Conservation (phyloP, 2,329 filamentous ascomycete species). For the Fusarium concolor region DNA sequence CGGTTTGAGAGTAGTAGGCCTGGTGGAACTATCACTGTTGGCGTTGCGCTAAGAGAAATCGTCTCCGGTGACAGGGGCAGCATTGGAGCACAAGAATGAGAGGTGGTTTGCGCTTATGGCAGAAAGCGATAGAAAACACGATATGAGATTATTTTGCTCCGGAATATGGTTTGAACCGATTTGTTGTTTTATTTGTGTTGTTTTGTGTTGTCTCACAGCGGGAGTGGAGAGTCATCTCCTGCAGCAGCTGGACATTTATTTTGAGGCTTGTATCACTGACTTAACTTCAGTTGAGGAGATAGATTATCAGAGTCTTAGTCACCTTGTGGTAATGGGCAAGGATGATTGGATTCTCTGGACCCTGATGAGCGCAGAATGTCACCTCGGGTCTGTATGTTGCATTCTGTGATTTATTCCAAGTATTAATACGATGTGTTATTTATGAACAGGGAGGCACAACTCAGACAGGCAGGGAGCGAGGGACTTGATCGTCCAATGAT, state of each 20-base stretch:
- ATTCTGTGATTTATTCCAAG: background rate
- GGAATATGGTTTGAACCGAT: slow-evolving; percentile 17
- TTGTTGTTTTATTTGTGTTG: background rate
- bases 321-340: slow-evolving; percentile 15
- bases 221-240: slow-evolving; percentile 1
- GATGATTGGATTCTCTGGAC: slow-evolving; percentile 9
- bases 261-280: slow-evolving; percentile 20
- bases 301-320: background rate
- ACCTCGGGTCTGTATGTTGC: slow-evolving; percentile 9
- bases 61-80: slow-evolving; percentile 20
- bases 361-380: background rate
- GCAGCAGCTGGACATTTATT: background rate
- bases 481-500: background rate
- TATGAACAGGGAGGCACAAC: slow-evolving; percentile 15
- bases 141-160: slow-evolving; percentile 11
- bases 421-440: background rate
- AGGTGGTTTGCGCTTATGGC: slow-evolving; percentile 6
- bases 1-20: slow-evolving; percentile 24
- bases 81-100: background rate
- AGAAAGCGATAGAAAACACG: background rate
- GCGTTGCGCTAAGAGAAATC: slow-evolving; percentile 27
- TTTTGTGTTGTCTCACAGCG: slow-evolving; percentile 27
- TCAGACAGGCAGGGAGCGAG: background rate
- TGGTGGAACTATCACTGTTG: slow-evolving; percentile 31
- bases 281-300: slow-evolving; percentile 27